Percentiles rank a stretch among this genome's conserved stretches.
phyloP scores from a whole-genome alignment of 1,139 yeast species.

The Pneumocystis canis region DNA sequence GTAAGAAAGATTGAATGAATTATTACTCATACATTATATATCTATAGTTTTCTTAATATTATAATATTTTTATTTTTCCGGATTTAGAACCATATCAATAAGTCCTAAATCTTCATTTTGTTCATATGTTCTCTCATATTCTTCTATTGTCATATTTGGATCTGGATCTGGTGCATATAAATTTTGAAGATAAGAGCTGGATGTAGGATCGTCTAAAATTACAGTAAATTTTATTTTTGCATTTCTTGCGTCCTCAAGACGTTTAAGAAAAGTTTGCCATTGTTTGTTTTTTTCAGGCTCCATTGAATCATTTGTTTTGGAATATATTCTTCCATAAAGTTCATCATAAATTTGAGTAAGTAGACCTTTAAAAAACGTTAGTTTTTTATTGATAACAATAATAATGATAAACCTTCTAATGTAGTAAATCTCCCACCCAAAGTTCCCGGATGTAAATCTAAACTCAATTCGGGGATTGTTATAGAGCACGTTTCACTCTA shows the following conservation, averaged over 20 bases:
- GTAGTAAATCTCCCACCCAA: constrained; percentile 97
- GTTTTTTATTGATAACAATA: background rate
- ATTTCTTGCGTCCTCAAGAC: constrained; percentile 62
- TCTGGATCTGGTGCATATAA: constrained; percentile 96
- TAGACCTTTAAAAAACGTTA: constrained; percentile 47
- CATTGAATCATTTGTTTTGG: constrained; percentile 86
- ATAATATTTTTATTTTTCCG: background rate
- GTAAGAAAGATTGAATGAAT: no score
- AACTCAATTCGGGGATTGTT: constrained; percentile 68
- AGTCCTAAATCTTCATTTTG: constrained; percentile 90
- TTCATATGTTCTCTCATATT: constrained; percentile 35
- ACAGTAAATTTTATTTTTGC: constrained; percentile 78
- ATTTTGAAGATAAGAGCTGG: constrained; percentile 89
- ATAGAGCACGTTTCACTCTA: constrained; percentile 67
- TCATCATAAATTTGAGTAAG: constrained; percentile 81
- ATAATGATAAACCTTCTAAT: constrained; percentile 22
- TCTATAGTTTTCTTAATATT: background rate
- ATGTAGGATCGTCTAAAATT: constrained; percentile 83
- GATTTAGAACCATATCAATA: constrained; percentile 32
- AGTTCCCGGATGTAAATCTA: constrained; percentile 92
- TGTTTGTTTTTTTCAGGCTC: constrained; percentile 55
- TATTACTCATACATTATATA: background rate
- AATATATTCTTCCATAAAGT: constrained; percentile 68
- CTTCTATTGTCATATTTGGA: constrained; percentile 87
- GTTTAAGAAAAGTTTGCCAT: constrained; percentile 69